phyloP scores from a whole-genome alignment of 1,139 yeast genomes.

The Maudiozyma humilis region DNA sequence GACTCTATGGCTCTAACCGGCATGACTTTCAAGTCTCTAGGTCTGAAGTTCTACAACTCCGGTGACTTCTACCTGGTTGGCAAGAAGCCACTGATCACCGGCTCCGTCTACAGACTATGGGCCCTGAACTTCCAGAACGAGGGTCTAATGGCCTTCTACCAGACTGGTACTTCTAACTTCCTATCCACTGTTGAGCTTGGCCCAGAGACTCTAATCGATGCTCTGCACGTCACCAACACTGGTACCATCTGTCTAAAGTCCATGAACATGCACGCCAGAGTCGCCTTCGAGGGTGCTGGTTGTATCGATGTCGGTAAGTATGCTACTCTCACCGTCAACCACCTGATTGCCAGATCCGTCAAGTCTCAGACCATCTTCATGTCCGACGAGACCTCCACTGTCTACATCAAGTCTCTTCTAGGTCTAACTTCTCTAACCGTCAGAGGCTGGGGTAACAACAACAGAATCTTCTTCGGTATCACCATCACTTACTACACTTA shows the following conservation, averaged over 20 bases:
- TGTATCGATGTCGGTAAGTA: constrained; percentile 7
- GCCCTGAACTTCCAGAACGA: constrained; percentile 5
- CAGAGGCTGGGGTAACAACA: constrained; percentile 8
- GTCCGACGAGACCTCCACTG: background rate
- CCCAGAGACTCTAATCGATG: constrained; percentile 1
- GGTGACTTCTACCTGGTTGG: constrained; percentile 4
- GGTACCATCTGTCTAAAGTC: constrained; percentile 9
- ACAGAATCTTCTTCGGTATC: constrained; percentile 2
- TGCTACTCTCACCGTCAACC: constrained; percentile 1
- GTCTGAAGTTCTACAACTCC: constrained; percentile 4
- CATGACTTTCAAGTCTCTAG: background rate
- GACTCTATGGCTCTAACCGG: constrained; percentile 6
- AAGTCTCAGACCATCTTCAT: constrained; percentile 7
- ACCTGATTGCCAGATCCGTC: constrained; percentile 3
- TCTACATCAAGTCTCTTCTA: constrained; percentile 1
- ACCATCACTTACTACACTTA: constrained; percentile 2
- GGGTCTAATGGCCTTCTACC: constrained; percentile 5
- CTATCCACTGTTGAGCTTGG: constrained; percentile 3
- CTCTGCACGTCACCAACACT: constrained; percentile 1
- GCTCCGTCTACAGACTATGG: constrained; percentile 3
- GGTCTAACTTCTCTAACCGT: constrained; percentile 1
- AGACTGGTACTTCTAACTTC: constrained; percentile 2
- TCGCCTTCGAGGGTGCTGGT: constrained; percentile 6
- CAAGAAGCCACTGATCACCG: constrained; percentile 1
- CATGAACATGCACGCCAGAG: constrained; percentile 2